Base-by-base conservation (phyloP, 164 flowering plant genomes). In the Platanus orientalis region DNA sequence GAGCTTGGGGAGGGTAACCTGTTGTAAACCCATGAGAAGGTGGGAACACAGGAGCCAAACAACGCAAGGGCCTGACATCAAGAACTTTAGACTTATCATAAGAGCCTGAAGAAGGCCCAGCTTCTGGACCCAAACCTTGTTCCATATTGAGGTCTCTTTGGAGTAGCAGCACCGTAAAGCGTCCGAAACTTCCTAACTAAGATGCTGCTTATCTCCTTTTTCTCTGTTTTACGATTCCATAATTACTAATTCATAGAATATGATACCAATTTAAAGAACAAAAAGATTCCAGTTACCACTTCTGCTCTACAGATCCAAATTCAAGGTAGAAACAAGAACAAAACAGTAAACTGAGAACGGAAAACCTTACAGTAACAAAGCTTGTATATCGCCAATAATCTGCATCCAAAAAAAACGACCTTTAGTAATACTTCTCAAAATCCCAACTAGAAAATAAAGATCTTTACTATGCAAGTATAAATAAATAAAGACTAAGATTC, bases 31-130 rank as follows among this genome's bases (percentile, higher is more conserved):
- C 75, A 4, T 72, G 61, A 6, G 80, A 64, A 32, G 77, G 62
- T 23, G 93, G 84, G 70, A 89, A 85, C 54, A 85, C 61, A 0
- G 98, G 98, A 40, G 51, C 79, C 60, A 92, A 77, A 61, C 74
- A 54, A 21, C 94, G 76, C 69, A 89, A 66, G 1, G 98, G 98
- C 71, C 66, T 89, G 19, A 92, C 87, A 76, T 86, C 77, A 66
- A 84, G 66, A 48, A 92, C 90, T 69, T 68, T 78, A 34, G 86
- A 73, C 64, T 86, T 88, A 40, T 84, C 92, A 25, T 78, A 26
- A 47, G 73, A 16, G 48, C 73, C 75, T 53, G 84, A 40, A 28
- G 57, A 39, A 44, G 82, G 71, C 68, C 23, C 30, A 50, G 78
- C 66, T 3, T 69, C 75, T 36, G 75, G 54, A 54, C 76, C 71